Conservation (phyloP, 805 yeast species). For the Wickerhamomyces kurtzmanii region DNA sequence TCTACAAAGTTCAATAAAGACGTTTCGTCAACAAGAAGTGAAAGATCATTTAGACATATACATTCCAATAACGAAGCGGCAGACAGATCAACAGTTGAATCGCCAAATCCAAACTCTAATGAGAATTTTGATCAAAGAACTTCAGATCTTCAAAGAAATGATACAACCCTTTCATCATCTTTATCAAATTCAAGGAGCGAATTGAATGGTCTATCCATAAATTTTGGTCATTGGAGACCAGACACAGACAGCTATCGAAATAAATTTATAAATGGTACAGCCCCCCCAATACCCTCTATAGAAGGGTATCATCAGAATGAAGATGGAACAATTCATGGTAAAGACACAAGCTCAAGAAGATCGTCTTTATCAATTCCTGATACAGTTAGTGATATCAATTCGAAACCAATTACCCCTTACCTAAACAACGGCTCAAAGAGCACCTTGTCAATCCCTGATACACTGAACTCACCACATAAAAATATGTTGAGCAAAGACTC, state of each 20-base stretch:
- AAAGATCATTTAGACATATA: slow-evolving; percentile 10
- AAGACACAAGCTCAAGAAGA: background rate
- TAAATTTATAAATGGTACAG: slow-evolving; percentile 34
- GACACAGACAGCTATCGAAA: slow-evolving; percentile 41
- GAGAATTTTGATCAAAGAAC: background rate
- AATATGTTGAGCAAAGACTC: too few relatives aligned
- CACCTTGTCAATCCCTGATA: too few relatives aligned
- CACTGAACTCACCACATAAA: too few relatives aligned
- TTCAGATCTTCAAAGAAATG: background rate
- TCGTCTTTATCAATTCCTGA: background rate
- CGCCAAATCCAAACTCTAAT: too few relatives aligned
- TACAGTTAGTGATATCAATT: slow-evolving; percentile 10
- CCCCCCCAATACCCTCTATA: slow-evolving; percentile 17
- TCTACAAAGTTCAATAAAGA: too few relatives aligned
- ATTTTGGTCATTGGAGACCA: slow-evolving; percentile 51
- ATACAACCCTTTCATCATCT: background rate
- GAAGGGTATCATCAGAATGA: too few relatives aligned
- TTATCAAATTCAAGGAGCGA: background rate
- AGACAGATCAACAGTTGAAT: slow-evolving; percentile 4
- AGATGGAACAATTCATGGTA: background rate
- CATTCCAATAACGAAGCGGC: slow-evolving; percentile 8
- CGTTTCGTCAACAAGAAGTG: too few relatives aligned
- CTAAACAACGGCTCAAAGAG: too few relatives aligned
- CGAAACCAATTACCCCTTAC: slow-evolving; percentile 11
- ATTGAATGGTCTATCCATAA: slow-evolving; percentile 22